Percentiles rank a stretch among this genome's conserved stretches.
These are phyloP conservation scores for Tylopilus subfusipes DNA, from an alignment of 768 basidiomycete species.

Conservation along the genomic window DNA sequence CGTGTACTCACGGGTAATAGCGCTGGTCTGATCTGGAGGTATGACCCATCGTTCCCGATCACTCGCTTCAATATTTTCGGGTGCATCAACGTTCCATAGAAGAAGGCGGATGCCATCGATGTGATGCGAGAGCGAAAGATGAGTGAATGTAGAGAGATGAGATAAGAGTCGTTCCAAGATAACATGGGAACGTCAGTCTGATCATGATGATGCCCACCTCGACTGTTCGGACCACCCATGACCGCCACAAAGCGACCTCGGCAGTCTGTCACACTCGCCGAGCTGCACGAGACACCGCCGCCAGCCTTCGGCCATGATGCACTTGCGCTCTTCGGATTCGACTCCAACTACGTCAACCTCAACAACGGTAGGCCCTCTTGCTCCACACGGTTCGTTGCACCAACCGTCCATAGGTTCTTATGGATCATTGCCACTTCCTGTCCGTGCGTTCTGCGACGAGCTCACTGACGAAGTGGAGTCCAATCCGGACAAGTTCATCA, in stretches of 20 bases:
- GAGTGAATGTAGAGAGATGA: neutral
- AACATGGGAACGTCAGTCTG: constrained; percentile 2
- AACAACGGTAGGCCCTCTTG: constrained; percentile 51
- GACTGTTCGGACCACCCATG: neutral
- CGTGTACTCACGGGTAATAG: constrained; percentile 56
- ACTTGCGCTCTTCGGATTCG: constrained; percentile 53
- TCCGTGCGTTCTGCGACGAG: constrained; percentile 43
- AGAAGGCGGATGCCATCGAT: constrained; percentile 55
- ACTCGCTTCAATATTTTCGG: constrained; percentile 78
- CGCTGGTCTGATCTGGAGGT: constrained; percentile 70
- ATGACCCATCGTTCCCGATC: constrained; percentile 60
- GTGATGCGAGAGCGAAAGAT: neutral
- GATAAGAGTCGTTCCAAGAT: neutral
- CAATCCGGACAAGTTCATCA: constrained; percentile 56
- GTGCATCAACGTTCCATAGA: constrained; percentile 91
- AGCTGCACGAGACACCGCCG: constrained; percentile 26
- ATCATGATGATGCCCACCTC: too few species aligned
- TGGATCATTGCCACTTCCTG: constrained; percentile 53
- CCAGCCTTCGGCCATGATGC: constrained; percentile 55
- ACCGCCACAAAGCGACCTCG: neutral
- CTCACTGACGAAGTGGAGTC: constrained; percentile 43
- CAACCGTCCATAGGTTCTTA: constrained; percentile 46
- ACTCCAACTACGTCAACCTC: constrained; percentile 58
- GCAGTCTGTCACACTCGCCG: neutral
- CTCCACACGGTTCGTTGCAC: neutral